These are phyloP conservation scores for Cornus florida DNA, from an alignment of 148 eudicot species.

Conservation along the genomic window DNA sequence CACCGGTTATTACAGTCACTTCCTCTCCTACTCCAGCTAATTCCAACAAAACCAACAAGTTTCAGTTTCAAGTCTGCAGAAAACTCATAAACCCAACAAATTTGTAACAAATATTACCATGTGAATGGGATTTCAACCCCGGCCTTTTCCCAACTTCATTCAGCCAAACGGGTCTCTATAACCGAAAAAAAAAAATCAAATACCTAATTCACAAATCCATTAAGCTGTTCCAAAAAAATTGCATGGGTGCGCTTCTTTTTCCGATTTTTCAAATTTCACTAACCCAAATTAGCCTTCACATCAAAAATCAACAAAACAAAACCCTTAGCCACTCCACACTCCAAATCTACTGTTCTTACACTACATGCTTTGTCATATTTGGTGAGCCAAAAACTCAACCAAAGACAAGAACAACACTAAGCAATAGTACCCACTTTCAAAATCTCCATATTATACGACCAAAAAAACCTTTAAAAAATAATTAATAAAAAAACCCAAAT, in stretches of 20 bases:
- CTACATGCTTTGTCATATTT: conserved; percentile 1
- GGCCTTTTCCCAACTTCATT: neutral
- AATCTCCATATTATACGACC: conserved; percentile 8
- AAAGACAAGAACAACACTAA: neutral
- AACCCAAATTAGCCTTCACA: no score
- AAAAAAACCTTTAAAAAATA: neutral
- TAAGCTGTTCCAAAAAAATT: neutral
- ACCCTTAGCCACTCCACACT: neutral
- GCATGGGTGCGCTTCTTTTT: conserved; percentile 9
- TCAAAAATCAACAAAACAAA: no score
- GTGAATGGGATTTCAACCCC: neutral
- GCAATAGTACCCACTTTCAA: neutral
- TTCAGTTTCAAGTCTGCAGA: neutral
- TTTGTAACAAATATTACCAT: neutral
- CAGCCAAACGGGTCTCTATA: conserved; percentile 5
- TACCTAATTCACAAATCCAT: conserved; percentile 4
- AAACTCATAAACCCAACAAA: conserved; percentile 1
- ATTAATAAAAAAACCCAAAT: neutral
- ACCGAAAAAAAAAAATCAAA: neutral
- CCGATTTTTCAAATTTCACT: neutral
- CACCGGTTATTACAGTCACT: neutral
- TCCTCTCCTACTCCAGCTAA: neutral
- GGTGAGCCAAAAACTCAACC: neutral
- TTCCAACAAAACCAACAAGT: neutral
- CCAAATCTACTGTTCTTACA: neutral